These are phyloP conservation scores for Mimosa pudica DNA, from an alignment of 306 rosid genomes.

Conservation along the genomic window DNA sequence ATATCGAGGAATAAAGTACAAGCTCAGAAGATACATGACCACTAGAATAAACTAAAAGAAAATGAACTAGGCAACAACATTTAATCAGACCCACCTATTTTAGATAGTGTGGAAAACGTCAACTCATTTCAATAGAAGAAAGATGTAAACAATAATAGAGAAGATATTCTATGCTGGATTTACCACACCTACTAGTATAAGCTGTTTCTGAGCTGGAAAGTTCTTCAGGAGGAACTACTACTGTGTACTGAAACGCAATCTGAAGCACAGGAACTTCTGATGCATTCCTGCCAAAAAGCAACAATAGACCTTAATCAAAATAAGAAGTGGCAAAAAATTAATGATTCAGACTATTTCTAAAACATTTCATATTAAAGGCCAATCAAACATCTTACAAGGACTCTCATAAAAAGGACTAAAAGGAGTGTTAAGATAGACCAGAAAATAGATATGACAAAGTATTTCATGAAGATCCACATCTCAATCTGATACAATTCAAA, in stretches of 20 bases:
- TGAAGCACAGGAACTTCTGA: conserved; percentile 84
- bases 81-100: conserved; percentile 22
- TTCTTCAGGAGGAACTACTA: conserved; percentile 83
- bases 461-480: conserved; percentile 16
- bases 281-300: conserved; percentile 52
- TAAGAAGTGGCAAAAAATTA: conserved; percentile 20
- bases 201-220: conserved; percentile 53
- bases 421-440: conserved; percentile 2
- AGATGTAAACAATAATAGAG: conserved; percentile 1
- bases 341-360: background rate
- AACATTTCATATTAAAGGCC: background rate
- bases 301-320: conserved; percentile 31
- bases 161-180: conserved; percentile 27
- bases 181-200: conserved; percentile 69
- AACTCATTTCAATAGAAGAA: conserved; percentile 27
- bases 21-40: conserved; percentile 30
- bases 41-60: conserved; percentile 1
- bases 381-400: background rate
- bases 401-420: background rate
- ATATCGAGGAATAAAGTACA: conserved; percentile 22
- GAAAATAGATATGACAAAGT: background rate
- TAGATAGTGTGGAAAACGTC: conserved; percentile 28
- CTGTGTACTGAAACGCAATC: conserved; percentile 91
- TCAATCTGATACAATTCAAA: conserved; percentile 16
- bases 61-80: conserved; percentile 26